Evolutionary conservation across 164 flowering plant species (phyloP), one percentile per base, ranked within the genome.

Genomic region (Liquidambar formosana): DNA sequence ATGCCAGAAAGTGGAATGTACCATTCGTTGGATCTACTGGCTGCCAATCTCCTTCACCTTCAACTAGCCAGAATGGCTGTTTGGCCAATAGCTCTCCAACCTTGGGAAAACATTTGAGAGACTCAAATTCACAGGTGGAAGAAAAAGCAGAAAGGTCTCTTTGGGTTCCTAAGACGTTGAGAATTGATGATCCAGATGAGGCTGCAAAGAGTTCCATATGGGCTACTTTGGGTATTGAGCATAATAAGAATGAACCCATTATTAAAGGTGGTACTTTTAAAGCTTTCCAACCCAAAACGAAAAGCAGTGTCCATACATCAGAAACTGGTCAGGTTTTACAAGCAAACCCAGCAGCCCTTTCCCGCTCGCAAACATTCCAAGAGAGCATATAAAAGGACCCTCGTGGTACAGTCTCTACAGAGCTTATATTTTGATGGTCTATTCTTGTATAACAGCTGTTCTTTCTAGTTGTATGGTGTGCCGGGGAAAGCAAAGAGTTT

Each of bases 41-140:
- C 51, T 57, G 80, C 51, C 60, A 49, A 10, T 69, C 71, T 21
- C 70, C 84, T 21, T 68, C 83, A 0, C 75, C 80, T 66, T 64
- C 83, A 3, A 57, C 76, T 11, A 73, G 74, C 73, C 80, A 76
- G 64, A 70, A 79, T 68, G 57, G 77, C 49, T 72, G 80, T 74
- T 75, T 81, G 25, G 79, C 73, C 59, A 79, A 67, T 45, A 73
- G 79, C 66, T 83, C 84, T 2, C 80, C 80, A 53, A 83, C 74
- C 48, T 69, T 84, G 16, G 89, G 89, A 46, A 88, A 88, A 71
- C 89, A 86, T 73, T 77, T 73, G 0, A 78, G 92, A 73, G 89
- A 88, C 33, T 49, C 68, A 38, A 71, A 59, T 64, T 14, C 63
- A 11, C 38, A 27, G 3, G 73, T 53, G 0, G 88, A 80, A 59